Percentiles rank a stretch among this genome's conserved stretches.
Evolutionary conservation across 2,329 filamentous ascomycete species (phyloP).

Genomic region (Trichoderma atrobrunneum): DNA sequence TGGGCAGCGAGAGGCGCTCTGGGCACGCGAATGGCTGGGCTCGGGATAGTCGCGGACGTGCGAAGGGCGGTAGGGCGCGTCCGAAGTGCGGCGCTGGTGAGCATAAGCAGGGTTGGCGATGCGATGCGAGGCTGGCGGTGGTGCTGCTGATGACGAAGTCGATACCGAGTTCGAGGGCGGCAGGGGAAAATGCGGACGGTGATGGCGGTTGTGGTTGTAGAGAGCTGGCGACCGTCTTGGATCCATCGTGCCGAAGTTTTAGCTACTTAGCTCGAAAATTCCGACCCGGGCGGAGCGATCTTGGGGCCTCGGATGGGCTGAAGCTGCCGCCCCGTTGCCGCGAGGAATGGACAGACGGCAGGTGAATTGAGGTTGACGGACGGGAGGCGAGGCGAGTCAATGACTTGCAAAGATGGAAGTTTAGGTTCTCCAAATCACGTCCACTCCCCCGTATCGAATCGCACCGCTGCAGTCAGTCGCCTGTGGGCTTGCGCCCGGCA

Average conservation of each 20-base stretch:
- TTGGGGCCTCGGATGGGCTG: neutral
- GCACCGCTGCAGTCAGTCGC: neutral
- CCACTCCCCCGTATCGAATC: neutral
- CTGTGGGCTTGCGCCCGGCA: constrained; percentile 5
- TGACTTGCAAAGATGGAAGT: neutral
- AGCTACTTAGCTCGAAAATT: constrained; percentile 21
- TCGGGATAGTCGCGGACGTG: constrained; percentile 31
- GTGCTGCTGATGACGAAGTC: constrained; percentile 23
- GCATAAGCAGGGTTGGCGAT: constrained; percentile 29
- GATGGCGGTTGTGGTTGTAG: constrained; percentile 19
- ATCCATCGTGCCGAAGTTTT: constrained; percentile 22
- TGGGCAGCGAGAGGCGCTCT: constrained; percentile 44
- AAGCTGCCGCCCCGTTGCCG: constrained; percentile 1
- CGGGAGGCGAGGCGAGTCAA: neutral
- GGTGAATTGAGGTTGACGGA: neutral
- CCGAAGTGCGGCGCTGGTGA: constrained; percentile 41
- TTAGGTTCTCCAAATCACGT: neutral
- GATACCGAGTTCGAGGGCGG: constrained; percentile 18
- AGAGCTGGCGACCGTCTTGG: constrained; percentile 21
- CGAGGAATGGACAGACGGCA: neutral
- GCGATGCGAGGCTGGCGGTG: constrained; percentile 18
- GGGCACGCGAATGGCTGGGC: constrained; percentile 41
- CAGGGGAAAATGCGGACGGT: constrained; percentile 12
- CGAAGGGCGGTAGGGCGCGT: constrained; percentile 40
- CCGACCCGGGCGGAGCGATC: constrained; percentile 18